phyloP scores from a whole-genome alignment of 2,329 filamentous ascomycete genomes.

The Rachicladosporium sp. region DNA sequence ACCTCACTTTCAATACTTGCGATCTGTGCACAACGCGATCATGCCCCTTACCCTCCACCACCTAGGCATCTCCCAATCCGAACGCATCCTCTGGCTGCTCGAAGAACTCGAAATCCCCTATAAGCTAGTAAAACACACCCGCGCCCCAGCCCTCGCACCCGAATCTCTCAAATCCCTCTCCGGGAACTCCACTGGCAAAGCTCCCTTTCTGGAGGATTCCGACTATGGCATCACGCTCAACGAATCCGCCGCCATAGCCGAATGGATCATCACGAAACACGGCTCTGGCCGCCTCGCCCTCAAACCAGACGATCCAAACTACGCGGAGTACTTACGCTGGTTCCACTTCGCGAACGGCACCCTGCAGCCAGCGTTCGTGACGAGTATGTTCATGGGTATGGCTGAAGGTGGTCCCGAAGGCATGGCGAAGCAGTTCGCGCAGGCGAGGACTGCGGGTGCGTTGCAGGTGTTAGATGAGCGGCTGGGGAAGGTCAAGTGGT shows the following conservation, averaged over 20 bases:
- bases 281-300: conserved; percentile 39
- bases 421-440: conserved; percentile 18
- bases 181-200: conserved; percentile 36
- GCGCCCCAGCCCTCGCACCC: conserved; percentile 28
- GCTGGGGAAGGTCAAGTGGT: conserved; percentile 37
- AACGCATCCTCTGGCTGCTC: conserved; percentile 50
- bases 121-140: conserved; percentile 32
- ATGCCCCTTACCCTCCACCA: conserved; percentile 29
- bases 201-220: conserved; percentile 49
- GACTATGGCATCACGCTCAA: conserved; percentile 37
- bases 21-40: conserved; percentile 10
- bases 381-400: conserved; percentile 18
- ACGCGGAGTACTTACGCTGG: conserved; percentile 53
- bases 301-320: conserved; percentile 34
- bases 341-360: conserved; percentile 30
- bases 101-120: conserved; percentile 50
- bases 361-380: conserved; percentile 26
- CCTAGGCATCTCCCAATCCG: conserved; percentile 42
- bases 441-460: conserved; percentile 24
- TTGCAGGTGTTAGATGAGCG: conserved; percentile 38
- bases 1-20: neutral
- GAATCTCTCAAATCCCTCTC: conserved; percentile 18
- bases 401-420: conserved; percentile 20
- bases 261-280: conserved; percentile 49
- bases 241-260: conserved; percentile 47